Base-by-base conservation (phyloP, 176 grass and related monocot genomes). In the Oryza brachyantha region DNA sequence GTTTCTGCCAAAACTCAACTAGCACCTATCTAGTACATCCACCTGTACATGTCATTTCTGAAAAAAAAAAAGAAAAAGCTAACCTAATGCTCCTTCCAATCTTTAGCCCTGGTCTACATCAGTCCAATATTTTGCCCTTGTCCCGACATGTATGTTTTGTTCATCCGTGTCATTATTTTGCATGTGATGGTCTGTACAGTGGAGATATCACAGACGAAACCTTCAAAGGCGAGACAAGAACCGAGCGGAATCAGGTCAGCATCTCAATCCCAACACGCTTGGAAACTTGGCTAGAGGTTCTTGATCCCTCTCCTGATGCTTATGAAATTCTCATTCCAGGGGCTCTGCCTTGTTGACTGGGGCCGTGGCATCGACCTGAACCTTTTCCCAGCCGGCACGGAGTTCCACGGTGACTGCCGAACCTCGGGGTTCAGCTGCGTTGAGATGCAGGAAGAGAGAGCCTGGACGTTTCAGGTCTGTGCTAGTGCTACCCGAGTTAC, bases 331-430 rank as follows among this genome's bases (percentile, higher is more conserved):
- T 72, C 74, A 55, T 91, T 94, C 59, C 89, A 98, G 96, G 96
- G 90, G 19, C 67, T 98, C 29, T 93, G 96, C 72, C 89, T 98
- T 48, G 84, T 98, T 32, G 96, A 98, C 61, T 98, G 96, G 96
- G 96, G 96, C 72, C 85, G 90, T 16, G 84, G 90, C 55, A 94
- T 98, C 16, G 96, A 98, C 67, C 70, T 93, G 19, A 87, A 80
- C 10, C 87, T 98, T 54, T 98, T 93, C 66, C 84, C 88, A 34
- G 32, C 81, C 0, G 74, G 71, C 60, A 85, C 80, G 13, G 86
- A 84, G 45, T 98, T 98, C 29, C 59, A 60, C 2, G 96, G 81
- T 6, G 96, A 94, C 27, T 94, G 83, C 19, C 40, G 71, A 79
- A 94, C 95, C 10, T 94, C 90, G 25, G 95, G 95, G 34, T 98